Evolutionary conservation across 352 stramenopile species (phyloP), one percentile per base, ranked within the genome.

Genomic region (Plasmopara muralis): DNA sequence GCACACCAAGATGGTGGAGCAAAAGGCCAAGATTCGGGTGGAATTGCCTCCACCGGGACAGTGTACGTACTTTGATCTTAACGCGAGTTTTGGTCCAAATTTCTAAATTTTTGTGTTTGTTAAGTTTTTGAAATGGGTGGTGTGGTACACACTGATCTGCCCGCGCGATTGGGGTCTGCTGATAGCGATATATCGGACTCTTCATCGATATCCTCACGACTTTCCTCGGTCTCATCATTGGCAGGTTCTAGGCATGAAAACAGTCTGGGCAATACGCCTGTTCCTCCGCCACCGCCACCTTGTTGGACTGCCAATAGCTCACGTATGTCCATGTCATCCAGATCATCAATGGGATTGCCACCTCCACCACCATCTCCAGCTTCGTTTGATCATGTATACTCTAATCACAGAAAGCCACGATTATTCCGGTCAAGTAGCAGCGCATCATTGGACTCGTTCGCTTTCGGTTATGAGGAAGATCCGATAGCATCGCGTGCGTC

Each of bases 41-140:
- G 83, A 93, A 43, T 57, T 88, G 2, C 83, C 83, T 3, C 72
- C 80, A 2, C 83, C 83, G 47, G 83, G 83, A 38, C 74, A 91
- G 56, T 92, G 80, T 89, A 72, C 57, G 76, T 78, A 42, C 13
- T 40, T 48, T 62, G 33, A 33, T 38, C 13, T 6, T 47, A 31
- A 25, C 9, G 37, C 28, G 38, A 37, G 15, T n/a, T n/a, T n/a
- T n/a, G 20, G 15, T 28, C 13, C 16, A 31, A 30, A 14, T 25
- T 13, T 34, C 10, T 13, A 34, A 14, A 55, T 53, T 4, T 30
- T 28, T 42, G 5, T 25, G 43, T 62, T 20, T 66, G 31, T 25
- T 10, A 43, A 85, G 73, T 81, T 61, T 80, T 87, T 44, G 76
- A 87, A 50, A 61, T 69, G 0, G 56, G 72, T 20, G 68, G 58